phyloP scores from a whole-genome alignment of 495 filamentous ascomycete genomes.

The Penicillium verhagenii region DNA sequence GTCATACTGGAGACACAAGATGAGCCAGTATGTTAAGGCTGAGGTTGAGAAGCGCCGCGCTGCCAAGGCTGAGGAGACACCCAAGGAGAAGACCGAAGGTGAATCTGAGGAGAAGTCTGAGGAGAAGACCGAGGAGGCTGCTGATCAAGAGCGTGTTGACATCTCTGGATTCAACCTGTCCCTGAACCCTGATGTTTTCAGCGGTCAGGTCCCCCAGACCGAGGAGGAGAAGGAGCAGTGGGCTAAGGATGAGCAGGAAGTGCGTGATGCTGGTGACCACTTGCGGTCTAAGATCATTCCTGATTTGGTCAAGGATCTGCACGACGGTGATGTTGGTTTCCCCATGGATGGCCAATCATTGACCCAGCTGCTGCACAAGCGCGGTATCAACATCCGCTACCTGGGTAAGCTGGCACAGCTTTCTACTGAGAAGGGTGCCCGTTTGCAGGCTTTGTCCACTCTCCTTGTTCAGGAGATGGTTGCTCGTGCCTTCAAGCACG shows the following conservation, averaged over 20 bases:
- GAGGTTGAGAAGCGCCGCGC: constrained; percentile 63
- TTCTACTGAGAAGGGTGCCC: constrained; percentile 62
- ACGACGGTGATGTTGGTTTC: constrained; percentile 91
- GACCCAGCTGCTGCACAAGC: constrained; percentile 87
- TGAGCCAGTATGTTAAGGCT: constrained; percentile 78
- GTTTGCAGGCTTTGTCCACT: constrained; percentile 71
- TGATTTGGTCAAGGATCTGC: constrained; percentile 73
- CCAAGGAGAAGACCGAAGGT: constrained; percentile 45
- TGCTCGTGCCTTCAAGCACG: constrained; percentile 89
- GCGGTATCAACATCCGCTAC: constrained; percentile 96
- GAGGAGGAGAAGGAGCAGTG: constrained; percentile 84
- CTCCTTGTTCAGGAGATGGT: constrained; percentile 91
- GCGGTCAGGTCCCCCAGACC: constrained; percentile 85
- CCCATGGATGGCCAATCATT: constrained; percentile 97
- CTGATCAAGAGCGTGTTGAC: constrained; percentile 64
- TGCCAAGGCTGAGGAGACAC: constrained; percentile 37
- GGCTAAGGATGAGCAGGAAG: constrained; percentile 84
- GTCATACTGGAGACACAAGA: constrained; percentile 74
- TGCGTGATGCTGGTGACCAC: constrained; percentile 77
- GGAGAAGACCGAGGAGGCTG: constrained; percentile 34
- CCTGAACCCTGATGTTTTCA: constrained; percentile 94
- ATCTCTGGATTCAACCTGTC: constrained; percentile 82
- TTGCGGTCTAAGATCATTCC: constrained; percentile 74
- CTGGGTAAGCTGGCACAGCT: constrained; percentile 77
- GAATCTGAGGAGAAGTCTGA: constrained; percentile 26